phyloP scores from a whole-genome alignment of 2,329 filamentous ascomycete species.

The Alternaria longipes region DNA sequence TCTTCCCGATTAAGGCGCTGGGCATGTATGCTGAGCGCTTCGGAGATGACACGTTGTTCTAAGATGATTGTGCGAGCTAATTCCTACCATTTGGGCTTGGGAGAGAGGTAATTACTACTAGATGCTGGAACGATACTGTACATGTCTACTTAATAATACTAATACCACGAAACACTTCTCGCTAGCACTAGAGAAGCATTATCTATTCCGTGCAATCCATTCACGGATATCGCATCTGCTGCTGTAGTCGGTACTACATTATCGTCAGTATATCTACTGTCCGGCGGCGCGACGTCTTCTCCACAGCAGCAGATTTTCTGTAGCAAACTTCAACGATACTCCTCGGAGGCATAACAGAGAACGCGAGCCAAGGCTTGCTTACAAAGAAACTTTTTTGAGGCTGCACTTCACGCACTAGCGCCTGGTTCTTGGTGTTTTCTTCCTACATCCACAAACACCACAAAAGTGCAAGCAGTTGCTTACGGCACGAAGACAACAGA shows the following conservation, averaged over 20 bases:
- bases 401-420: neutral
- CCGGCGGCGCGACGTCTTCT: neutral
- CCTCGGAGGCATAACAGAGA: neutral
- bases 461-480: neutral
- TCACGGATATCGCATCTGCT: neutral
- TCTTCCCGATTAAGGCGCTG: slow-evolving; percentile 91
- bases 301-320: neutral
- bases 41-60: slow-evolving; percentile 39
- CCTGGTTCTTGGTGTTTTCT: neutral
- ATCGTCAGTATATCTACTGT: neutral
- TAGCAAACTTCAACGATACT: neutral
- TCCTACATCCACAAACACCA: neutral
- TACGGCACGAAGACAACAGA: neutral
- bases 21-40: slow-evolving; percentile 77
- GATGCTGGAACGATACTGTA: neutral
- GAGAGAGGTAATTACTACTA: neutral
- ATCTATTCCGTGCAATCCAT: neutral
- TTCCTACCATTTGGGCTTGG: neutral
- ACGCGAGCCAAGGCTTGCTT: neutral
- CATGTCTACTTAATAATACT: neutral
- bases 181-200: neutral
- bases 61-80: neutral
- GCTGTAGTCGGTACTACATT: neutral
- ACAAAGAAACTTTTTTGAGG: neutral
- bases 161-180: neutral